These are phyloP conservation scores for Boletus smithii DNA, from an alignment of 1,284 basidiomycete genomes.

Conservation along the genomic window DNA sequence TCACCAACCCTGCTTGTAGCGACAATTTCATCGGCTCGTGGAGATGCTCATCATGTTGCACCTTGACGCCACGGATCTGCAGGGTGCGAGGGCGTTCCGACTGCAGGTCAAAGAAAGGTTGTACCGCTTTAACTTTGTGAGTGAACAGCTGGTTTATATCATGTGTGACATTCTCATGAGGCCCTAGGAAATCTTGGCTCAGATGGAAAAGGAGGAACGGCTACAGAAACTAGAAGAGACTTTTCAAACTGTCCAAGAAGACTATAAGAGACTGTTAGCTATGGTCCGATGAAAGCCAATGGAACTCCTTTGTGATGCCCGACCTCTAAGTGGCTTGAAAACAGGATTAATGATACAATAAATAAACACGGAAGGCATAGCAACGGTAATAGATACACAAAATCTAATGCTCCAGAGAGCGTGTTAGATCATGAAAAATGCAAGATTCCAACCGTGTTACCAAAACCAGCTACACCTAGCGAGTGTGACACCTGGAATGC, in stretches of 20 bases:
- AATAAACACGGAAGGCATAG: conserved; percentile 19
- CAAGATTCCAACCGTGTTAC: conserved; percentile 74
- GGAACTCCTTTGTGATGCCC: not conserved
- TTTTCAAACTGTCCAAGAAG: conserved; percentile 82
- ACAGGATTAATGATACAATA: conserved; percentile 27
- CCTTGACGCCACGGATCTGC: conserved; percentile 62
- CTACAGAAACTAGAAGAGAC: conserved; percentile 91
- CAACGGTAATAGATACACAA: conserved; percentile 20
- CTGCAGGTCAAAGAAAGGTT: conserved; percentile 90
- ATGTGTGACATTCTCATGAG: conserved; percentile 1
- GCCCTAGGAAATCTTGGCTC: conserved; percentile 76
- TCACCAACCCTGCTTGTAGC: conserved; percentile 40
- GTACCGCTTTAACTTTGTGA: conserved; percentile 91
- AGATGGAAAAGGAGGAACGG: conserved; percentile 82
- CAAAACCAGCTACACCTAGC: conserved; percentile 66
- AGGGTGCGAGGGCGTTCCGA: conserved; percentile 63
- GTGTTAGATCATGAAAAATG: conserved; percentile 36
- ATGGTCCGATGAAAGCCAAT: conserved; percentile 37
- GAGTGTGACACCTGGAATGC: conserved; percentile 52
- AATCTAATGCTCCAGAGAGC: conserved; percentile 2
- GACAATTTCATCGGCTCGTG: conserved; percentile 88
- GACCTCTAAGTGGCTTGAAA: not conserved
- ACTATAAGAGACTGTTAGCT: conserved; percentile 80
- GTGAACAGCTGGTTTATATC: conserved; percentile 29
- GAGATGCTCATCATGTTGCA: conserved; percentile 88